Evolutionary conservation across 2,329 filamentous ascomycete species (phyloP), one percentile per base, ranked within the genome.

Genomic region (Fusarium transvaalense): DNA sequence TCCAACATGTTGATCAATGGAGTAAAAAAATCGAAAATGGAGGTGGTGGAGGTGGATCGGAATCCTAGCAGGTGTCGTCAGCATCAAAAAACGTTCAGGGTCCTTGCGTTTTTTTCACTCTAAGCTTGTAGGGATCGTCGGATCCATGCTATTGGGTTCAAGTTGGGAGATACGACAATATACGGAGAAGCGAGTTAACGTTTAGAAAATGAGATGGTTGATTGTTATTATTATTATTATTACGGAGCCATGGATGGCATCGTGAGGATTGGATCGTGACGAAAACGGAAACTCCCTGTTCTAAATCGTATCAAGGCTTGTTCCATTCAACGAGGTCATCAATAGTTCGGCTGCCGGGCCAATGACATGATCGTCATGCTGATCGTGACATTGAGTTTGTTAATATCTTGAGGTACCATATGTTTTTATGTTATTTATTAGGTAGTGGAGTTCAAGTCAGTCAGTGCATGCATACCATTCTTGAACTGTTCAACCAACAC

Each of bases 31-130:
- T 31, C 27, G 42, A 50, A 50, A 42, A 57, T 59, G 66, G 59
- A 59, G 56, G 64, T 68, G 32, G 54, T 62, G 61, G 59, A 60
- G 61, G 56, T 56, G 55, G 66, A 47, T 43, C 59, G 38, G 23
- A 38, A 64, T 61, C 64, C 61, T 19, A 53, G 66, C 48, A 62
- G 60, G 61, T 73, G 71, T 74, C 71, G 71, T 73, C 66, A 73
- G 71, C 71, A 68, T 50, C 60, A 62, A 60, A 62, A 60, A 52
- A 47, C 45, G 41, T 43, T 64, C 53, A 64, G 53, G 68, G 63
- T 59, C 69, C 41, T 62, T 47, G 43, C 57, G 45, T 46, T 58
- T 58, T 60, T 52, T 51, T 43, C 25, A 19, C 23, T 12, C n/a
- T 12, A 27, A 17, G 8, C n/a, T 14, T 46, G 31, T 43, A 45